Base-by-base conservation (phyloP, 345 rosid species). In the Syzygium jambos region DNA sequence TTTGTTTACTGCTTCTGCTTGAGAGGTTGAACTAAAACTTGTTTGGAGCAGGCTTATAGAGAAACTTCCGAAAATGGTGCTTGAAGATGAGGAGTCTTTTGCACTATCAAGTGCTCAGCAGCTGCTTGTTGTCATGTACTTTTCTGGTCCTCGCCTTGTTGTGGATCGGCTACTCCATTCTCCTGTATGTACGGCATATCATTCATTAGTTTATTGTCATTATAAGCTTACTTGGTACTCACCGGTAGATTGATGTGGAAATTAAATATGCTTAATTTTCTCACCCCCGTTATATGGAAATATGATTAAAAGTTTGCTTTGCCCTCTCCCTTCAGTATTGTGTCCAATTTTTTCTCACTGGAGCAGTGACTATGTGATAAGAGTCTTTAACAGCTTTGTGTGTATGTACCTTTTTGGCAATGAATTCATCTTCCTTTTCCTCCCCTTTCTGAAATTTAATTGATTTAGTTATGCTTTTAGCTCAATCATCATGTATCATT, bases 11-110 rank as follows among this genome's bases (percentile, higher is more conserved):
- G 34, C 78, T 65, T 87, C 51, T 87, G 27, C 87, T 78, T 59
- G 85, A 87, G 68, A 77, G n/a, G 21, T n/a, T 38, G 83, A 21
- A 55, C 78, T 89, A 46, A 55, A 77, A 78, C 84, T 87, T 82
- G 80, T 85, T 55, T 68, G 87, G 34, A 52, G 83, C 86, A 98
- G 99, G 93, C 93, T 96, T 65, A 87, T 94, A 87, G 98, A 95
- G 90, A 95, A 92, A 95, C 98, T 98, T 87, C 99, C 99, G 53
- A 94, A 94, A 91, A 93, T 92, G 86, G 93, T 96, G 89, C 94
- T 98, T 85, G 93, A 93, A 84, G 93, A 91, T 90, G 96, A 95
- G 86, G 98, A 98, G 85, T 88, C 94, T 59, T 88, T 92, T 89
- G 96, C 97, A 78, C 91, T 94, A 65, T 93, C 97, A 51, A 94